Percentiles rank a stretch among this genome's conserved stretches.
Conservation (phyloP, 305 asterid species). For the Rubia occidens region DNA sequence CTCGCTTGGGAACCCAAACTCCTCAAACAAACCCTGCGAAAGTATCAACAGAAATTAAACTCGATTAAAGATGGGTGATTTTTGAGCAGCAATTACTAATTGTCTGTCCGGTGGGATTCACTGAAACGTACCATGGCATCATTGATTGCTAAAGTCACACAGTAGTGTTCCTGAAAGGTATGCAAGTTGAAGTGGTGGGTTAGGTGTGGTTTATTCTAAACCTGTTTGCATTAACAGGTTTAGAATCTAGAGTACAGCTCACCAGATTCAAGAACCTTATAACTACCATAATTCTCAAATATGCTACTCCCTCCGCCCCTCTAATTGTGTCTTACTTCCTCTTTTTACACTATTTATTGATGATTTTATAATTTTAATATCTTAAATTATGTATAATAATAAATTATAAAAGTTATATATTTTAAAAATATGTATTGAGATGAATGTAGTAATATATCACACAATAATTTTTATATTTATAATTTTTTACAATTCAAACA, state of each 20-base stretch:
- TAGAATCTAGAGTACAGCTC: not conserved
- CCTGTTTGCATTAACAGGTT: not conserved
- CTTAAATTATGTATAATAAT: no score
- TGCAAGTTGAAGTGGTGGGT: slow-evolving; percentile 11
- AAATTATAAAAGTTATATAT: no score
- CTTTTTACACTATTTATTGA: no score
- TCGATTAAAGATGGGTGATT: not conserved
- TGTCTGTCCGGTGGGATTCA: slow-evolving; percentile 1
- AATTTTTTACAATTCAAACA: no score
- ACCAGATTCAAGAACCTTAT: slow-evolving; percentile 4
- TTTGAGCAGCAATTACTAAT: not conserved
- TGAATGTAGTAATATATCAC: no score
- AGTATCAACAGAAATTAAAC: slow-evolving; percentile 11
- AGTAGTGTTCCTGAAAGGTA: slow-evolving; percentile 82
- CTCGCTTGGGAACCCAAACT: slow-evolving; percentile 49
- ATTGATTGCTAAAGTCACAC: slow-evolving; percentile 76
- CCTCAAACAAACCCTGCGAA: slow-evolving; percentile 55
- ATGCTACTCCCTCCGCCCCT: no score
- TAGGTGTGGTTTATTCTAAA: not conserved
- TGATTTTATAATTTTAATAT: no score
- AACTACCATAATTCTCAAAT: not conserved
- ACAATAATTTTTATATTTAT: no score
- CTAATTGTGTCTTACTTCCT: no score
- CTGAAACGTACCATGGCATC: slow-evolving; percentile 54
- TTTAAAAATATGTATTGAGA: no score